Percentiles rank a stretch among this genome's conserved stretches.
Conservation (phyloP, 2,329 filamentous ascomycete species). For the Hypoxylon sp. region DNA sequence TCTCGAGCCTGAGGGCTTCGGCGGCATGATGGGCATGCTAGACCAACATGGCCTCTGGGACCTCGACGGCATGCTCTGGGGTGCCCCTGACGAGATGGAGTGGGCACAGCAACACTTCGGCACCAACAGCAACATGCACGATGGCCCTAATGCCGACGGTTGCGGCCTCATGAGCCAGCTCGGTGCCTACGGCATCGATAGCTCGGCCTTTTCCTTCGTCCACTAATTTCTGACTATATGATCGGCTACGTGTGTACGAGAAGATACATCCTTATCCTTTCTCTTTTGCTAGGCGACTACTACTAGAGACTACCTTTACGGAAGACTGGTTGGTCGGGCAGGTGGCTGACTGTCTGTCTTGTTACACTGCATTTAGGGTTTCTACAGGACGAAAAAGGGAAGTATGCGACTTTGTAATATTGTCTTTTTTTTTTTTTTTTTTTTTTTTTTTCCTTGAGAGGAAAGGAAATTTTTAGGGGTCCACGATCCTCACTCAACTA, state of each 20-base stretch:
- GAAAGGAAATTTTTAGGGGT: slow-evolving; percentile 33
- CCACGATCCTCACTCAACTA: slow-evolving; percentile 34
- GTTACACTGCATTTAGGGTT: slow-evolving; percentile 6
- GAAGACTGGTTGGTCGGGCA: slow-evolving; percentile 28
- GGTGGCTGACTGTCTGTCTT: slow-evolving; percentile 5
- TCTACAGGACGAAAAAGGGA: slow-evolving; percentile 18
- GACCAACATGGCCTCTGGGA: slow-evolving; percentile 68
- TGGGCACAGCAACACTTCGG: slow-evolving; percentile 51
- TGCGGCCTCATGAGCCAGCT: slow-evolving; percentile 54
- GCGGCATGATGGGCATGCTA: slow-evolving; percentile 65
- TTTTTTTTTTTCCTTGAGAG: background rate
- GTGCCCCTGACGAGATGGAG: slow-evolving; percentile 55
- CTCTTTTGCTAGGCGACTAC: slow-evolving; percentile 28
- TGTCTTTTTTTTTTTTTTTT: background rate
- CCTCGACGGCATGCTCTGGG: slow-evolving; percentile 68
- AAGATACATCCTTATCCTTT: slow-evolving; percentile 18
- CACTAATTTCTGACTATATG: slow-evolving; percentile 49
- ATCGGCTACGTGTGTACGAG: slow-evolving; percentile 30
- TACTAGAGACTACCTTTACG: slow-evolving; percentile 11
- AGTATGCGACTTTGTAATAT: slow-evolving; percentile 8
- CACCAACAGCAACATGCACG: slow-evolving; percentile 40
- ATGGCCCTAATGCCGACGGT: slow-evolving; percentile 21
- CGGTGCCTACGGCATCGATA: slow-evolving; percentile 53
- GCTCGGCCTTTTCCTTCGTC: slow-evolving; percentile 56
- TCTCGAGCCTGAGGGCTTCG: slow-evolving; percentile 62